Base-by-base conservation (phyloP, 1,284 basidiomycete species). In the Megacollybia platyphylla region DNA sequence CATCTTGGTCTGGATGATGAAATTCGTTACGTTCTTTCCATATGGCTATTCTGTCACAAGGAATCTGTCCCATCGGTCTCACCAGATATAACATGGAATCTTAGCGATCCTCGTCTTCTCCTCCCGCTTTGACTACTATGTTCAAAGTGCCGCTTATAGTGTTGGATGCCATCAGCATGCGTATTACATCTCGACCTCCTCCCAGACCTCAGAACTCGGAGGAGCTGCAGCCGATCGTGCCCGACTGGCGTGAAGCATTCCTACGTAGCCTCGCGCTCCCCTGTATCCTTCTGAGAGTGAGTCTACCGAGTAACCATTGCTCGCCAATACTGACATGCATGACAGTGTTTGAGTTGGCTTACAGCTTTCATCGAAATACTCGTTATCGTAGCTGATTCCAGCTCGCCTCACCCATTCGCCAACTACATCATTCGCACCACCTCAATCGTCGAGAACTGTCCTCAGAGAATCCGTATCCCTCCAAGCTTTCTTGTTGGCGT, bases 401-500 rank as follows among this genome's bases (percentile, higher is more conserved):
- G 7, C 15, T 15, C 31, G 3, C 15, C 31, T 34, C 11, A 15
- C 7, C 31, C 31, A 2, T 11, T 34, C 15, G 10, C 31, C 31
- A 7, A 34, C 31, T 11, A 11, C 10, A 34, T 34, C 15, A 3
- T 34, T 11, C 31, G 31, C 7, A 24, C 20, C 20, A 24, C 20
- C 20, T 34, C 31, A 3, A 11, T 34, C 3, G 7, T 11, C 31
- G 11, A 11, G 7, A 6, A 34, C 10, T 34, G 31, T 34, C 31
- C 31, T 15, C 10, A 15, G 11, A 34, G 15, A 15, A 11, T 7
- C 4, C 31, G 15, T 11, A 34, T 40, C 27, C 3, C 17, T 2
- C 18, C 39, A 6, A 28, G 9, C 7, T 49, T 51, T 11, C 27
- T 50, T 32, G 1, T 52, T 5, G 50, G 53, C 4, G 46, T 47